Evolutionary conservation across 1,284 basidiomycete species (phyloP).

Genomic region (Mrakiaceae sp.): DNA sequence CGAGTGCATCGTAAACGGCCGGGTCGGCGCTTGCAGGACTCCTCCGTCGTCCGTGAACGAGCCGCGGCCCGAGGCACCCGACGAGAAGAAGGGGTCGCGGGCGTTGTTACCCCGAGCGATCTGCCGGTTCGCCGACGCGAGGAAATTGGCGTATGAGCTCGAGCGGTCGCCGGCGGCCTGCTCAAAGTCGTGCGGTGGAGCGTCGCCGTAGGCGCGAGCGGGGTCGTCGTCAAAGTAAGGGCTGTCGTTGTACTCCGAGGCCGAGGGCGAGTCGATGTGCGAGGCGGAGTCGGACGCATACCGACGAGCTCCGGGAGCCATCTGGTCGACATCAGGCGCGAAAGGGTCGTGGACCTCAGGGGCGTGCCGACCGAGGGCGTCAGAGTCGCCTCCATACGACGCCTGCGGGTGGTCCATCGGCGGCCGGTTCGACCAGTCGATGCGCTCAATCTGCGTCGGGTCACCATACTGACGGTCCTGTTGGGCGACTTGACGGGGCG

Average conservation of each 20-base stretch:
- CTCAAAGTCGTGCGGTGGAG: slow-evolving; percentile 2
- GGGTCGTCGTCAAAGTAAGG: slow-evolving; percentile 12
- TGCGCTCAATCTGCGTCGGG: slow-evolving; percentile 13
- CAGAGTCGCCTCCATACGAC: slow-evolving; percentile 5
- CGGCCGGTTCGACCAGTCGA: slow-evolving; percentile 11
- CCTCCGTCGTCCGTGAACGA: slow-evolving; percentile 38
- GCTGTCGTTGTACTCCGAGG: slow-evolving; percentile 10
- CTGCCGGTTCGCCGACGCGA: slow-evolving; percentile 65
- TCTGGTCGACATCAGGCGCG: slow-evolving; percentile 10
- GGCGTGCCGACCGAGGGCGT: not conserved
- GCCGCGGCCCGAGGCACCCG: not conserved
- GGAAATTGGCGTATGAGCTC: slow-evolving; percentile 56
- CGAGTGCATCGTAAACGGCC: slow-evolving; percentile 65
- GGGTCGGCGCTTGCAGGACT: slow-evolving; percentile 39
- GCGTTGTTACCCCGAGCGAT: slow-evolving; percentile 53
- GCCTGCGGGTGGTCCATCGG: slow-evolving; percentile 13
- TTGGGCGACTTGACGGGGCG: not conserved
- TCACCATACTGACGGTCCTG: slow-evolving; percentile 9
- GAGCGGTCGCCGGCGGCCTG: slow-evolving; percentile 12
- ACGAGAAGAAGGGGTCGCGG: slow-evolving; percentile 54
- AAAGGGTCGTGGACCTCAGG: slow-evolving; percentile 10
- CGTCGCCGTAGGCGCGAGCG: not conserved
- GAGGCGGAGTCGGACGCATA: slow-evolving; percentile 4
- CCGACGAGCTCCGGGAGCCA: slow-evolving; percentile 2
- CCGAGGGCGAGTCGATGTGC: slow-evolving; percentile 1